Evolutionary conservation across 1,139 yeast genomes (phyloP).

Genomic region (Ogataea hybrid): DNA sequence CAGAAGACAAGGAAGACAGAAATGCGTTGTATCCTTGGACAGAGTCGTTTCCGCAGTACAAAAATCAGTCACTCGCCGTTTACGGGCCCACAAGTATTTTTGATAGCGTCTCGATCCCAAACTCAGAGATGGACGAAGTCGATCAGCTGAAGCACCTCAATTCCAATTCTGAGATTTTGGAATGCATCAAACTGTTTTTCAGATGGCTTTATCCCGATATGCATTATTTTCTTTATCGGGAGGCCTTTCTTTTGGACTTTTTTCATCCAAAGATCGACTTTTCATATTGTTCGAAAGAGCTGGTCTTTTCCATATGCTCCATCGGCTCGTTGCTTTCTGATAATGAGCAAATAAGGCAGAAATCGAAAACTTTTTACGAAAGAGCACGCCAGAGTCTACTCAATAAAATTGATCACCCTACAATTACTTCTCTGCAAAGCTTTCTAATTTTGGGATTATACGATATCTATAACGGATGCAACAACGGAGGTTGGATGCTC

Average conservation of each 20-base stretch:
- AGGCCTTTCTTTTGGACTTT: slow-evolving; percentile 56
- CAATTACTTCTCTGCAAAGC: slow-evolving; percentile 47
- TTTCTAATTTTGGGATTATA: slow-evolving; percentile 48
- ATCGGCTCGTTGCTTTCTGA: slow-evolving; percentile 53
- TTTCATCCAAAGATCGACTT: slow-evolving; percentile 46
- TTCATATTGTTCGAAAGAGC: slow-evolving; percentile 49
- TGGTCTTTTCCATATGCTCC: slow-evolving; percentile 53
- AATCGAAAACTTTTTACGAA: slow-evolving; percentile 42
- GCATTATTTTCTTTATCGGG: slow-evolving; percentile 57
- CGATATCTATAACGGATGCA: slow-evolving; percentile 55
- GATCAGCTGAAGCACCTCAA: slow-evolving; percentile 8
- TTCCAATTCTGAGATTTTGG: slow-evolving; percentile 36
- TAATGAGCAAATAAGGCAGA: slow-evolving; percentile 39
- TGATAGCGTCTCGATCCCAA: slow-evolving; percentile 28
- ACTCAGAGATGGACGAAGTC: slow-evolving; percentile 8
- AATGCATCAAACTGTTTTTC: slow-evolving; percentile 53
- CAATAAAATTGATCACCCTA: slow-evolving; percentile 39
- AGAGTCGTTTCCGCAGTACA: slow-evolving; percentile 11
- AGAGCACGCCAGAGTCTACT: slow-evolving; percentile 45
- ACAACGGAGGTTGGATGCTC: slow-evolving; percentile 60
- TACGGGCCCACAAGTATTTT: slow-evolving; percentile 55
- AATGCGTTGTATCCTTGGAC: slow-evolving; percentile 14
- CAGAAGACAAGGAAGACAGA: slow-evolving; percentile 5
- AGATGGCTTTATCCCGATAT: slow-evolving; percentile 66
- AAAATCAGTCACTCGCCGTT: slow-evolving; percentile 29